phyloP scores from a whole-genome alignment of 352 stramenopile genomes.

The Phytophthora sp. region DNA sequence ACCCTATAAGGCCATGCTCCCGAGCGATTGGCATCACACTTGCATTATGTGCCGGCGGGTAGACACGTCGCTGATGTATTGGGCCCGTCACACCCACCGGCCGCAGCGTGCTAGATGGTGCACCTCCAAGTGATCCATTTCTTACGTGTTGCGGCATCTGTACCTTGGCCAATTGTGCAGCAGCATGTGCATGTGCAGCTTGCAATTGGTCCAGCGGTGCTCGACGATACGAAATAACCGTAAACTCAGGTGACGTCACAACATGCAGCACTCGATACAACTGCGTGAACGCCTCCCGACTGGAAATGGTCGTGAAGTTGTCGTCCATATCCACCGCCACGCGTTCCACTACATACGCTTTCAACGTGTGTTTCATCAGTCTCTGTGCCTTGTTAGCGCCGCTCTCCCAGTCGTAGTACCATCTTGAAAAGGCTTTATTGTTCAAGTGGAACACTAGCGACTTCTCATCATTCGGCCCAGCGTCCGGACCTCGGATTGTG shows the following conservation, averaged over 20 bases:
- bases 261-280: conserved; percentile 59
- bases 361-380: conserved; percentile 73
- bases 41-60: background rate
- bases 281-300: conserved; percentile 24
- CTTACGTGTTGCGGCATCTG: conserved; percentile 6
- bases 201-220: conserved; percentile 41
- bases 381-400: conserved; percentile 71
- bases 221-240: conserved; percentile 74
- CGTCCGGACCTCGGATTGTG: conserved; percentile 7
- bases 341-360: conserved; percentile 60
- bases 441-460: conserved; percentile 65
- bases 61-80: background rate
- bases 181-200: conserved; percentile 13
- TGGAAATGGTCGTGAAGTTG: conserved; percentile 36
- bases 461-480: conserved; percentile 24
- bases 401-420: conserved; percentile 84
- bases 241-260: conserved; percentile 66
- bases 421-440: conserved; percentile 46
- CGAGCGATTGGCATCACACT: conserved; percentile 16
- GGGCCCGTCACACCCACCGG: background rate
- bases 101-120: background rate
- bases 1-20: background rate
- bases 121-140: background rate
- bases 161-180: conserved; percentile 8
- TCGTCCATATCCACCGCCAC: conserved; percentile 43